These are phyloP conservation scores for Cyclocybe cylindracea DNA, from an alignment of 768 basidiomycete species.

Conservation along the genomic window DNA sequence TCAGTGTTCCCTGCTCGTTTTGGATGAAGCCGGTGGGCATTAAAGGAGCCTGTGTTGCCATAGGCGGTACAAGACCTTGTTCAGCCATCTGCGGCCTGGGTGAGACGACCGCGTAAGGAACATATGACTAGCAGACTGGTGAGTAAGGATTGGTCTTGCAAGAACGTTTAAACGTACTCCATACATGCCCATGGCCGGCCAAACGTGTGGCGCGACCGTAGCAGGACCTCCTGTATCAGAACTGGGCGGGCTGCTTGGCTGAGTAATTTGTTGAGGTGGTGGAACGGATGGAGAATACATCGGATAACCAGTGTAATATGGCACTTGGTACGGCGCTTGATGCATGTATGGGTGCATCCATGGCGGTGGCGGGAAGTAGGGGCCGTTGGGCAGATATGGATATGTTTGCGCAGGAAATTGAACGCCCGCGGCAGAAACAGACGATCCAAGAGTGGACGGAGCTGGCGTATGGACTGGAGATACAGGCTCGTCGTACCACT, in stretches of 20 bases:
- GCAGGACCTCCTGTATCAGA: conserved; percentile 38
- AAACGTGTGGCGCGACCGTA: conserved; percentile 29
- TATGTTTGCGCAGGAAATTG: conserved; percentile 19
- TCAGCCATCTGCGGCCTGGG: conserved; percentile 33
- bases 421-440: conserved; percentile 25
- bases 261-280: conserved; percentile 22
- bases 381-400: conserved; percentile 42
- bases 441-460: conserved; percentile 30
- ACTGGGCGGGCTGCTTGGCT: conserved; percentile 30
- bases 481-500: conserved; percentile 45
- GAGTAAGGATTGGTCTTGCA: background rate
- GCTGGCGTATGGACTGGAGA: conserved; percentile 38
- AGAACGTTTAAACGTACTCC: conserved; percentile 37
- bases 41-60: conserved; percentile 52
- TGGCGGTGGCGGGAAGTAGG: conserved; percentile 46
- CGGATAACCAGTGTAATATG: conserved; percentile 49
- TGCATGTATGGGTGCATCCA: conserved; percentile 58
- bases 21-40: conserved; percentile 71
- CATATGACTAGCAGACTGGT: conserved; percentile 38
- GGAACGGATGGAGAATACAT: conserved; percentile 37
- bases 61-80: conserved; percentile 23
- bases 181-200: conserved; percentile 45
- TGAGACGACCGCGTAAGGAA: conserved; percentile 47
- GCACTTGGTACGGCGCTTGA: conserved; percentile 51
- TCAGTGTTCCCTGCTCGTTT: conserved; percentile 70